Evolutionary conservation across 192 early-diverging fungal genomes (phyloP), one percentile per base, ranked within the genome.

Genomic region (Allomyces javanicus): DNA sequence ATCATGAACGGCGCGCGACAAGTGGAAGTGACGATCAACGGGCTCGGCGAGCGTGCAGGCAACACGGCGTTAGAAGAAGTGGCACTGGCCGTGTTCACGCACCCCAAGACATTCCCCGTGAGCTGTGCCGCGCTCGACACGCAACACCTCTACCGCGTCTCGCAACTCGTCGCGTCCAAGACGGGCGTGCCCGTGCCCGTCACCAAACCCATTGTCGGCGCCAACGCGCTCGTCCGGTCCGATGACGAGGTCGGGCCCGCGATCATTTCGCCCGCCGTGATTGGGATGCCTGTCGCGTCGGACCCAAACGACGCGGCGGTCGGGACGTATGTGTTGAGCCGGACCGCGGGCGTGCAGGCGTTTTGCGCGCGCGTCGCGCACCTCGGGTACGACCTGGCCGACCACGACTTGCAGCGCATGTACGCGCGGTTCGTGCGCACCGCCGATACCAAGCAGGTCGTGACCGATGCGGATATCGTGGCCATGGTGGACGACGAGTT

Each of bases 21-120:
- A 66, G 80, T 82, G 19, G 80, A 82, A 66, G 79, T 81, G 10
- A 82, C 80, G 24, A 77, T 82, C 67, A 82, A 82, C 69, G 80
- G 80, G 11, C 80, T 82, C 63, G 80, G 80, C 27, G 80, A 82
- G 67, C 76, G 80, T 55, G 80, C 80, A 24, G 77, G 80, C 55
- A 82, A 82, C 70, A 82, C 80, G 4, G 74, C 80, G 17, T 64
- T 82, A 50, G 80, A 82, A 65, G 80, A 82, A 64, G 65, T 82
- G n/a, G 79, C 79, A 9, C 78, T 82, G 78, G 65, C 78, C 24
- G 72, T 80, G 43, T 71, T 74, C 71, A 82, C 78, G n/a, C 80
- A 82, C 45, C 78, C 78, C 7, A 64, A 63, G 7, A 65, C 68
- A 22, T 82, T 72, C 71, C 78, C 78, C 3, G 78, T 82, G 21